A percentile compares a stretch with the other conserved stretches of the same genome.
These are phyloP conservation scores for Schizochytrium sp. DNA, from an alignment of 108 stramenopile species.

Conservation along the genomic window DNA sequence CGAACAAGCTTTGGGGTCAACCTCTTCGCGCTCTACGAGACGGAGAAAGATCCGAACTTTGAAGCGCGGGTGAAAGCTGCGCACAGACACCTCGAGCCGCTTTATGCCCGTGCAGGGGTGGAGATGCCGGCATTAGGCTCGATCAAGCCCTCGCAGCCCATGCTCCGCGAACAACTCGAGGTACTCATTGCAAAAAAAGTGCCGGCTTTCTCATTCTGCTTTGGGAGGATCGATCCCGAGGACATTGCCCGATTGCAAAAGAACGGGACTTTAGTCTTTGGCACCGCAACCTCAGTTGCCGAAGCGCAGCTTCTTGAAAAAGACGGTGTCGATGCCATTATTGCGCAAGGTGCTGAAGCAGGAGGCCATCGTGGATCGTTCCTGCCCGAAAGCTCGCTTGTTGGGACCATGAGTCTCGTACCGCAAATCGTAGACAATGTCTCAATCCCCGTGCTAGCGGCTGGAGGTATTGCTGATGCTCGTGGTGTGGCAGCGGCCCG, in stretches of 20 bases:
- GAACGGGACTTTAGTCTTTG: not conserved
- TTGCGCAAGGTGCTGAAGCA: slow-evolving; percentile 25
- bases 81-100: not conserved
- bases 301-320: slow-evolving; percentile 1
- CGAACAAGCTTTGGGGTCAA: not conserved
- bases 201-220: slow-evolving; percentile 14
- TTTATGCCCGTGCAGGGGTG: not conserved
- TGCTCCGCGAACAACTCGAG: not conserved
- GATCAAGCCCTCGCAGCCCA: not conserved
- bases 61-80: not conserved
- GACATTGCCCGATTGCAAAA: not conserved
- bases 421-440: not conserved
- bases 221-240: not conserved
- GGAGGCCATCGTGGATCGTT: slow-evolving; percentile 28
- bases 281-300: slow-evolving; percentile 20
- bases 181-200: not conserved
- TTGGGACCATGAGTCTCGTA: not conserved
- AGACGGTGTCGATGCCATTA: slow-evolving; percentile 4
- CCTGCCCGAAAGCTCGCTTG: not conserved
- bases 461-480: slow-evolving; percentile 18
- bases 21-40: not conserved
- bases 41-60: not conserved
- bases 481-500: not conserved
- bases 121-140: not conserved
- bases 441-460: not conserved